phyloP scores from a whole-genome alignment of 768 basidiomycete species.

The Lactarius quietus region DNA sequence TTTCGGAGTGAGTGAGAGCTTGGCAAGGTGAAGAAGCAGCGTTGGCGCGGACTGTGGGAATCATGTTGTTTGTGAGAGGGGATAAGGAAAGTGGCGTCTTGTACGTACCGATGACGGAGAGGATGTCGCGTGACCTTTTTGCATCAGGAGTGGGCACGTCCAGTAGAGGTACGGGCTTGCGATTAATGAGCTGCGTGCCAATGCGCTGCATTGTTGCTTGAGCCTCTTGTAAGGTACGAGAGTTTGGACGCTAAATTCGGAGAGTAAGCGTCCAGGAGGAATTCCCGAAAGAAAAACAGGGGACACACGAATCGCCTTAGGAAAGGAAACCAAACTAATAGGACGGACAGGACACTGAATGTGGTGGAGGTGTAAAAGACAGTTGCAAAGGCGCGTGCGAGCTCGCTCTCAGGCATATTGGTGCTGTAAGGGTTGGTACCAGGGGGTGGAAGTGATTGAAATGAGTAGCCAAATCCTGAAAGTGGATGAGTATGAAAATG shows the following conservation, averaged over 20 bases:
- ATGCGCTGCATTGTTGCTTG: slow-evolving; percentile 22
- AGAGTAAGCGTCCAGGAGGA: slow-evolving; percentile 25
- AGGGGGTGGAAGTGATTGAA: slow-evolving; percentile 46
- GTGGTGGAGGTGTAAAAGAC: slow-evolving; percentile 53
- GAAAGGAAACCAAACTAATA: slow-evolving; percentile 57
- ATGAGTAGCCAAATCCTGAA: slow-evolving; percentile 53
- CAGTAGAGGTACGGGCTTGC: not conserved
- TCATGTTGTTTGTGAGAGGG: not conserved
- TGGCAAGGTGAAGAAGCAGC: slow-evolving; percentile 42
- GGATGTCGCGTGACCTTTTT: slow-evolving; percentile 18
- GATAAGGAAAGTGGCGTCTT: not conserved
- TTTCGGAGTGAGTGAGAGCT: slow-evolving; percentile 54
- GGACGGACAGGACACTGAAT: slow-evolving; percentile 49
- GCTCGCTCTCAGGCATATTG: slow-evolving; percentile 42
- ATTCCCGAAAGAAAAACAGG: slow-evolving; percentile 35
- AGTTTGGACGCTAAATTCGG: slow-evolving; percentile 15
- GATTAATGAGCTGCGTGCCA: slow-evolving; percentile 22
- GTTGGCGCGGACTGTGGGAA: slow-evolving; percentile 55
- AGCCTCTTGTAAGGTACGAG: slow-evolving; percentile 11
- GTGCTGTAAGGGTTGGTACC: slow-evolving; percentile 36
- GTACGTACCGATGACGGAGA: slow-evolving; percentile 26
- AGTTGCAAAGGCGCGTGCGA: slow-evolving; percentile 51
- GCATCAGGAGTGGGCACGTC: not conserved
- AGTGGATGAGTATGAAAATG: not conserved
- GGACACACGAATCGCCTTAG: slow-evolving; percentile 50